phyloP scores from a whole-genome alignment of 768 basidiomycete species.

The Russula lepida region DNA sequence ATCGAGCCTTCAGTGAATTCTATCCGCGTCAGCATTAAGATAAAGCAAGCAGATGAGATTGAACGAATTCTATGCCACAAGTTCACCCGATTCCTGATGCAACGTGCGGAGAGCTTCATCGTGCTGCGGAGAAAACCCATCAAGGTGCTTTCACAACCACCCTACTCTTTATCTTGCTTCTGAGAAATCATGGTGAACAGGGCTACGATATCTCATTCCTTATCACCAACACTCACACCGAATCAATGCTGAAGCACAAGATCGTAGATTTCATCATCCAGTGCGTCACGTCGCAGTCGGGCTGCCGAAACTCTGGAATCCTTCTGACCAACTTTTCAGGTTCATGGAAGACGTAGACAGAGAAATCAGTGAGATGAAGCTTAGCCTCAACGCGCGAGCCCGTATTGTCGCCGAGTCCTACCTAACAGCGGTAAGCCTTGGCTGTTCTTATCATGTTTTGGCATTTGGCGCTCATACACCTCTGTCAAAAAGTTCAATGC shows the following conservation, averaged over 20 bases:
- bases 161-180: neutral
- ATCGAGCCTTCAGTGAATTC: conserved; percentile 98
- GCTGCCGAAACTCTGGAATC: neutral
- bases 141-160: conserved; percentile 40
- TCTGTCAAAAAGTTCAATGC: conserved; percentile 21
- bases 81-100: conserved; percentile 99
- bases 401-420: conserved; percentile 98
- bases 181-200: conserved; percentile 32
- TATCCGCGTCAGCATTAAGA: conserved; percentile 92
- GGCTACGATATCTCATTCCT: conserved; percentile 99
- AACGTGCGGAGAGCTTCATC: conserved; percentile 94
- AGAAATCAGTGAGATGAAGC: conserved; percentile 99
- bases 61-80: conserved; percentile 96
- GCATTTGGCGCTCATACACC: neutral
- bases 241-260: conserved; percentile 99
- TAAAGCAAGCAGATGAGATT: conserved; percentile 99
- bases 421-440: conserved; percentile 65
- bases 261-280: conserved; percentile 99
- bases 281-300: conserved; percentile 32
- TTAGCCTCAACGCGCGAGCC: conserved; percentile 90
- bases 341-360: conserved; percentile 99
- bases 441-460: neutral
- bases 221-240: conserved; percentile 93
- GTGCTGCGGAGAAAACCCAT: conserved; percentile 94
- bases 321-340: conserved; percentile 31